Evolutionary conservation across 345 rosid species (phyloP).

Genomic region (Euclidium syriacum): DNA sequence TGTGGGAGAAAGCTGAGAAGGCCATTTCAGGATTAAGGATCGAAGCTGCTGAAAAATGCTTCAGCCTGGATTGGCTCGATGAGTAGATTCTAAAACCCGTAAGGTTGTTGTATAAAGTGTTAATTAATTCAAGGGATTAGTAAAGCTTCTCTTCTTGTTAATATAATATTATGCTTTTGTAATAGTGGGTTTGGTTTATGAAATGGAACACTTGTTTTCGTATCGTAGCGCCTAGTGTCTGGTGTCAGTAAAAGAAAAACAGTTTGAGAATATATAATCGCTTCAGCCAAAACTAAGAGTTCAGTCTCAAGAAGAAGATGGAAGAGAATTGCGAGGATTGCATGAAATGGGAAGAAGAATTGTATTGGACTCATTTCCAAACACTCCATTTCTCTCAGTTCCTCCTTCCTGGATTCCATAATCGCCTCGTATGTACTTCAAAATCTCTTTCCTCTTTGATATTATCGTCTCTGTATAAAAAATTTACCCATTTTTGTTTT

Average conservation of each 20-base stretch:
- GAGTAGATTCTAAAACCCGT: constrained; percentile 28
- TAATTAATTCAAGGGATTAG: neutral
- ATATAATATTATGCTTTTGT: neutral
- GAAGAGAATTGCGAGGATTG: constrained; percentile 40
- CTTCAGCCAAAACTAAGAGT: too few relatives aligned
- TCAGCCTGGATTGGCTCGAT: constrained; percentile 63
- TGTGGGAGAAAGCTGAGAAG: constrained; percentile 50
- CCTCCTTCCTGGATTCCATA: constrained; percentile 51
- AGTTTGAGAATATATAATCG: too few relatives aligned
- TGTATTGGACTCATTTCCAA: constrained; percentile 72
- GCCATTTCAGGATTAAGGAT: constrained; percentile 42
- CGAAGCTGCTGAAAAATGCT: constrained; percentile 61
- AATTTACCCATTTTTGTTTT: too few relatives aligned
- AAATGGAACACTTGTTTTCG: neutral
- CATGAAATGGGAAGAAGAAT: constrained; percentile 62
- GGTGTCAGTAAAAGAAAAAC: too few relatives aligned
- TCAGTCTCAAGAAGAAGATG: constrained; percentile 30
- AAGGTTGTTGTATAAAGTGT: neutral
- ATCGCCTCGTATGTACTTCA: constrained; percentile 50
- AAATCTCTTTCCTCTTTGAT: too few relatives aligned
- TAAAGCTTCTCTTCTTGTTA: neutral
- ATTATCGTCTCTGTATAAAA: too few relatives aligned
- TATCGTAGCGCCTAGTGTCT: neutral
- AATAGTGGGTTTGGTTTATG: neutral
- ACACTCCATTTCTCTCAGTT: constrained; percentile 50